Percentiles rank a stretch among this genome's conserved stretches.
phyloP scores from a whole-genome alignment of 2,329 filamentous ascomycete genomes.

The Xylaria sp. region DNA sequence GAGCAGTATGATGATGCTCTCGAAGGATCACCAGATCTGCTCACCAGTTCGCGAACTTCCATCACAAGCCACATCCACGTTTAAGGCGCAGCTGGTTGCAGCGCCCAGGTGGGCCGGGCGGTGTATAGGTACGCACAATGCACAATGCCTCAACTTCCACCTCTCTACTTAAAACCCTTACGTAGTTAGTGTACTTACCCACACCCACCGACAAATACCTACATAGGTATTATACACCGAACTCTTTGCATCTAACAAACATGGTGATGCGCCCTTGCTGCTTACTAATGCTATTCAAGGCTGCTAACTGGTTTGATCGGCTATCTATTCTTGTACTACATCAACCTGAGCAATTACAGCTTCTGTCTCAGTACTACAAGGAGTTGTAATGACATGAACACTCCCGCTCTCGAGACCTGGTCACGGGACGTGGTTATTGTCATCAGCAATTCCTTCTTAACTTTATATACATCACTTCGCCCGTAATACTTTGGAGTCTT shows the following conservation, averaged over 20 bases:
- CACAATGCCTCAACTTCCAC: not conserved
- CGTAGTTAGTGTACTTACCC: no score
- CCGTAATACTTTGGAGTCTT: not conserved
- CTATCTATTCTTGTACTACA: not conserved
- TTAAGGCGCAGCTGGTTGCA: constrained; percentile 22
- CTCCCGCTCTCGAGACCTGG: not conserved
- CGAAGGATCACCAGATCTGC: constrained; percentile 29
- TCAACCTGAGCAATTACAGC: not conserved
- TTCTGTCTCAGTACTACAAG: not conserved
- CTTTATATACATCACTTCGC: not conserved
- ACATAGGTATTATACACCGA: no score
- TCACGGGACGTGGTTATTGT: constrained; percentile 21
- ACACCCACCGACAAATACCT: no score
- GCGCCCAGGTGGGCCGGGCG: not conserved
- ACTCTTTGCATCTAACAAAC: no score
- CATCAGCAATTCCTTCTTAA: constrained; percentile 11
- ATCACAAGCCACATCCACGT: constrained; percentile 33
- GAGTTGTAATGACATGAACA: not conserved
- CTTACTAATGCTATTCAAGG: no score
- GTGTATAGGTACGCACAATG: no score
- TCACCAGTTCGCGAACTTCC: constrained; percentile 26
- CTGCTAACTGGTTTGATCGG: not conserved
- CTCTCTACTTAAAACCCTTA: not conserved
- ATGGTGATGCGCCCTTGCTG: no score
- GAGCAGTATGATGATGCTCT: constrained; percentile 1